phyloP scores from a whole-genome alignment of 805 yeast genomes.

The Candida sakaeoensis region DNA sequence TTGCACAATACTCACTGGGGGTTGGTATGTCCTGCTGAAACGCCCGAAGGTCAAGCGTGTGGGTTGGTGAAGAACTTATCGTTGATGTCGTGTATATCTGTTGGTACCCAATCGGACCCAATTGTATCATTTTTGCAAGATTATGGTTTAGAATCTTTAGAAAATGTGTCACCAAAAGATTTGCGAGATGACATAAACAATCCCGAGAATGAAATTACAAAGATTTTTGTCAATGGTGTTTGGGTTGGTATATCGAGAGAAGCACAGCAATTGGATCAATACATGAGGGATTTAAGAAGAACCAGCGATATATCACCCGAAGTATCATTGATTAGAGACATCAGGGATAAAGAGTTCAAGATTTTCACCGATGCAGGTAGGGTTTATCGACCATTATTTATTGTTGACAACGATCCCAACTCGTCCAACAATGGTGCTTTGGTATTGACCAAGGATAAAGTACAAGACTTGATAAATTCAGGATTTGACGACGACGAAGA shows the following conservation, averaged over 20 bases:
- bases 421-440: constrained; percentile 71
- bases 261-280: constrained; percentile 86
- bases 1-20: constrained; percentile 99
- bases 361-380: constrained; percentile 98
- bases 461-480: constrained; percentile 60
- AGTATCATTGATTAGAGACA: constrained; percentile 94
- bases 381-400: constrained; percentile 92
- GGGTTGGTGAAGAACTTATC: constrained; percentile 96
- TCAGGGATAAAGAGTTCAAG: constrained; percentile 92
- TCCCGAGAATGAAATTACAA: constrained; percentile 85
- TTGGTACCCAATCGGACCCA: constrained; percentile 96
- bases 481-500: constrained; percentile 62
- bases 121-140: constrained; percentile 90
- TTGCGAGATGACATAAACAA: constrained; percentile 41
- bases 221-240: constrained; percentile 96
- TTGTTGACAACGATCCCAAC: constrained; percentile 82
- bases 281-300: constrained; percentile 88
- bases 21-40: constrained; percentile 98
- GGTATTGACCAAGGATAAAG: constrained; percentile 79
- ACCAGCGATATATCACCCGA: constrained; percentile 94
- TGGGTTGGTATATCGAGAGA: constrained; percentile 99
- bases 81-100: constrained; percentile 95
- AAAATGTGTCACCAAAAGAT: constrained; percentile 84
- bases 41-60: constrained; percentile 99
- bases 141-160: constrained; percentile 99